Conservation (phyloP, 768 basidiomycete species). For the Pleurotus citrinopileatus region DNA sequence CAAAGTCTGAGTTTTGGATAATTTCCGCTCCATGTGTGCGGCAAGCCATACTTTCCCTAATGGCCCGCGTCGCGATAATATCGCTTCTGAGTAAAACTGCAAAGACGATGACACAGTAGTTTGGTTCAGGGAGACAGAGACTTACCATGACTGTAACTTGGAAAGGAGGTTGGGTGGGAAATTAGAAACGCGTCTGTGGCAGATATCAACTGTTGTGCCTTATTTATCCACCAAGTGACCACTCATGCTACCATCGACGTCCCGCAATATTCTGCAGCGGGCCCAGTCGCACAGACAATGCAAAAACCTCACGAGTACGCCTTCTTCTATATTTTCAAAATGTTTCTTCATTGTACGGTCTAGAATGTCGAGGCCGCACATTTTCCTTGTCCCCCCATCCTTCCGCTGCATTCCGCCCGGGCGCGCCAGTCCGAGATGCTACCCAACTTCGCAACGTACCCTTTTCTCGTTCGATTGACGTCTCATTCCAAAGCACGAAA, state of each 20-base stretch:
- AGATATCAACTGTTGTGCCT: conserved; percentile 12
- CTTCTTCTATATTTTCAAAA: neutral
- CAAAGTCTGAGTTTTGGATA: conserved; percentile 92
- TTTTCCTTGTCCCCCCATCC: neutral
- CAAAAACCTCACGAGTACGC: neutral
- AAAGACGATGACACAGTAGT: conserved; percentile 12
- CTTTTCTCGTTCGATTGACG: conserved; percentile 24
- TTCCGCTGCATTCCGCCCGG: neutral
- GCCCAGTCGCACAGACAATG: neutral
- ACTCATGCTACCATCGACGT: conserved; percentile 20
- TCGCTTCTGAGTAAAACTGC: conserved; percentile 91
- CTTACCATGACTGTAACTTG: conserved; percentile 25
- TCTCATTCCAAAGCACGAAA: conserved; percentile 21
- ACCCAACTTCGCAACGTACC: conserved; percentile 18
- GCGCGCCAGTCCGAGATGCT: neutral
- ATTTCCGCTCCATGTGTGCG: conserved; percentile 97
- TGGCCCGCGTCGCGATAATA: conserved; percentile 90
- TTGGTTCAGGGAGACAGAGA: neutral
- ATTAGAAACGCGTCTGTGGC: conserved; percentile 19
- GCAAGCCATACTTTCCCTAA: conserved; percentile 98
- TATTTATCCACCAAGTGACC: conserved; percentile 2
- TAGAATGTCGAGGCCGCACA: neutral
- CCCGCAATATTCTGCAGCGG: conserved; percentile 19
- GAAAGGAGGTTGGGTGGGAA: conserved; percentile 14
- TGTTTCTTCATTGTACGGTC: neutral